These are phyloP conservation scores for Clitopilus passeckerianus DNA, from an alignment of 768 basidiomycete species.

Conservation along the genomic window DNA sequence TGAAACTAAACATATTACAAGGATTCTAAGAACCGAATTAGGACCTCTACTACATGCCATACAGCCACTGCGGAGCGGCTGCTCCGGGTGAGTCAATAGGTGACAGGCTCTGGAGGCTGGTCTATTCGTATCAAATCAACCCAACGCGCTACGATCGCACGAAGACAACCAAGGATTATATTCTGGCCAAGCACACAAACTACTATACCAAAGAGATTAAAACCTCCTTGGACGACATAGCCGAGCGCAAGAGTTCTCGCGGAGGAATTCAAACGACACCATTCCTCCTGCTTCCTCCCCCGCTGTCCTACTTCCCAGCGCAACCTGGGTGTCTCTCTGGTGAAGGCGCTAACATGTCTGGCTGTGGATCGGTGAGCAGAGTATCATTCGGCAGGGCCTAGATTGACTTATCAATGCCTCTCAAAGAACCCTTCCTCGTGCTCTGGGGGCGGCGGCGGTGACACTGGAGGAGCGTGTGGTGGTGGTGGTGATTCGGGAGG, in stretches of 20 bases:
- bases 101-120: not conserved
- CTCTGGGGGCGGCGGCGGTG: not conserved
- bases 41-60: conserved; percentile 39
- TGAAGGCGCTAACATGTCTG: not conserved
- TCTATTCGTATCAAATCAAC: not conserved
- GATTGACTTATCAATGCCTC: too few species aligned
- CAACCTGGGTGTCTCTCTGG: not conserved
- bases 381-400: not conserved
- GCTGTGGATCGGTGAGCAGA: not conserved
- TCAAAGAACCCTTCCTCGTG: not conserved
- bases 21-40: not conserved
- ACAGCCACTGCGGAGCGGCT: conserved; percentile 44
- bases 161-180: not conserved
- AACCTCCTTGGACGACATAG: not conserved
- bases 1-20: not conserved
- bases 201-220: not conserved
- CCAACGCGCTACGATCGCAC: not conserved
- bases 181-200: not conserved
- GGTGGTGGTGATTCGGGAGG: conserved; percentile 10
- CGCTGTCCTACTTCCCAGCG: not conserved
- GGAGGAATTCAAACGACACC: not conserved
- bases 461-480: conserved; percentile 9
- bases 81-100: not conserved
- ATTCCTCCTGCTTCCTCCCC: not conserved
- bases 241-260: not conserved